These are phyloP conservation scores for Leptographium radiaticola DNA, from an alignment of 2,329 filamentous ascomycete species.

Conservation along the genomic window DNA sequence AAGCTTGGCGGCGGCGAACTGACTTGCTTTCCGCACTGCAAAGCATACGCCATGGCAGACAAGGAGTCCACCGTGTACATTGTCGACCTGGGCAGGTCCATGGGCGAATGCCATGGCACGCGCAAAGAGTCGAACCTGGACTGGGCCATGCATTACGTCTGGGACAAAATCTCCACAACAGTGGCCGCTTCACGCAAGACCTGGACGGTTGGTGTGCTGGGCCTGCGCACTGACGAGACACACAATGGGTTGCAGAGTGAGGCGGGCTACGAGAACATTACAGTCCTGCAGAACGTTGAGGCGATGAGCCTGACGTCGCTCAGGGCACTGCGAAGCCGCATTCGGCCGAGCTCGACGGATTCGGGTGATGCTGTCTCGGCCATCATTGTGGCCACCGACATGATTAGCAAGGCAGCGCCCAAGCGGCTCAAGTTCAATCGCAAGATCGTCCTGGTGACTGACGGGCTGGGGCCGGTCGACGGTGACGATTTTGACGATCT, in stretches of 20 bases:
- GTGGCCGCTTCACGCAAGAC: constrained; percentile 59
- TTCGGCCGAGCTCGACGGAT: constrained; percentile 55
- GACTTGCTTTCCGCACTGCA: neutral
- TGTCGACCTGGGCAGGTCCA: constrained; percentile 76
- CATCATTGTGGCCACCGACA: constrained; percentile 70
- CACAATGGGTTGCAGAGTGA: constrained; percentile 51
- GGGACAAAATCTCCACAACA: constrained; percentile 77
- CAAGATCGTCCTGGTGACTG: constrained; percentile 74
- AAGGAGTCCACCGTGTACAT: constrained; percentile 93
- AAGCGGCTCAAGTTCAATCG: constrained; percentile 72
- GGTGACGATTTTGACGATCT: constrained; percentile 59
- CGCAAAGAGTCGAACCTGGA: constrained; percentile 71
- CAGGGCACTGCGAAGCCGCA: constrained; percentile 44
- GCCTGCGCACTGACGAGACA: constrained; percentile 68
- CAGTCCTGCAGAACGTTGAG: constrained; percentile 57
- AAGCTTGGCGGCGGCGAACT: neutral
- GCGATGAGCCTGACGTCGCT: constrained; percentile 55
- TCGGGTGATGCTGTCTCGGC: constrained; percentile 79
- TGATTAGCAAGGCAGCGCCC: constrained; percentile 62
- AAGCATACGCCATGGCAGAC: constrained; percentile 52
- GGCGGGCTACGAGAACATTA: constrained; percentile 69
- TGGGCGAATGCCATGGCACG: constrained; percentile 59
- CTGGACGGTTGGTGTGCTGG: constrained; percentile 64
- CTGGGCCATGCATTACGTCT: constrained; percentile 82
- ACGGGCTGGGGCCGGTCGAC: constrained; percentile 63